Conservation (phyloP, 2,329 filamentous ascomycete species). For the Sarocladium strictum region DNA sequence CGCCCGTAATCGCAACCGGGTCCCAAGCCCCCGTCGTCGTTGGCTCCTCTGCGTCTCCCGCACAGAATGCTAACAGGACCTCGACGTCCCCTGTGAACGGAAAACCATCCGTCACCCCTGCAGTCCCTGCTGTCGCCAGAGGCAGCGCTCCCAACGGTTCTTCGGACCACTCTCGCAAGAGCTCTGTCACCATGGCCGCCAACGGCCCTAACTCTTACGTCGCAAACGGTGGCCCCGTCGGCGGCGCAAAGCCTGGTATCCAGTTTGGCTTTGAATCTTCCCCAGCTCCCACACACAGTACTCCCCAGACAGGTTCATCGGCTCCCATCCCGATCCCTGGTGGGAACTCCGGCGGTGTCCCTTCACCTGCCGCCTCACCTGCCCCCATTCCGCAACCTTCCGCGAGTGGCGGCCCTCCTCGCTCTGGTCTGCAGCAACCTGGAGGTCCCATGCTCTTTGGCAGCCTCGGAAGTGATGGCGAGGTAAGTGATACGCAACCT, state of each 20-base stretch:
- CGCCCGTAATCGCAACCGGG: conserved; percentile 55
- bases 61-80: conserved; percentile 55
- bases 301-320: conserved; percentile 50
- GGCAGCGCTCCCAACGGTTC: conserved; percentile 61
- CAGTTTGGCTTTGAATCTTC: conserved; percentile 75
- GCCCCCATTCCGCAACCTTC: conserved; percentile 88
- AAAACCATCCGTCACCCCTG: conserved; percentile 65
- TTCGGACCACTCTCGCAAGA: conserved; percentile 74
- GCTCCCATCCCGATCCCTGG: conserved; percentile 58
- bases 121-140: conserved; percentile 61
- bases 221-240: conserved; percentile 64
- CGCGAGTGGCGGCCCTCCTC: conserved; percentile 79
- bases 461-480: conserved; percentile 72
- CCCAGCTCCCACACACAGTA: conserved; percentile 60
- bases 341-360: conserved; percentile 61
- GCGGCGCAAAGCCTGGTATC: conserved; percentile 58
- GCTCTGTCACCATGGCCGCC: conserved; percentile 85
- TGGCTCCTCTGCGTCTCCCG: conserved; percentile 43
- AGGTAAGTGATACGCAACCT: conserved; percentile 62
- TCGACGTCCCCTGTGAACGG: conserved; percentile 80
- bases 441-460: conserved; percentile 71
- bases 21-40: conserved; percentile 48
- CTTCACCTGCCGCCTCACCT: conserved; percentile 81
- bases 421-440: conserved; percentile 65
- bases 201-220: conserved; percentile 70